Conservation (phyloP, 768 basidiomycete genomes). For the Sarcodon aspratus region DNA sequence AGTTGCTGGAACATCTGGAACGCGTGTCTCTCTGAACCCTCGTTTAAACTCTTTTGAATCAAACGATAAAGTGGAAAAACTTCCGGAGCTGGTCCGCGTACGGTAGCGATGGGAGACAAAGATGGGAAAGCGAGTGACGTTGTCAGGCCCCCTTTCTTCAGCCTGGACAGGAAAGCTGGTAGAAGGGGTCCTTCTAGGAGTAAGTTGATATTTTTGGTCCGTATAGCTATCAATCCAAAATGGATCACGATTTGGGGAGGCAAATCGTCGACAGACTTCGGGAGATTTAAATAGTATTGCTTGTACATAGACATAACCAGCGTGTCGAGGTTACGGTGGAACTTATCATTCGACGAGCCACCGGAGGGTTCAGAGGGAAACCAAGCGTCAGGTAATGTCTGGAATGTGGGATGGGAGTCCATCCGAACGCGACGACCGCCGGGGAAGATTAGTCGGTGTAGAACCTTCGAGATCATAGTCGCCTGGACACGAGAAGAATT, state of each 20-base stretch:
- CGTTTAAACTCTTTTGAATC: conserved; percentile 27
- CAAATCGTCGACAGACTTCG: background rate
- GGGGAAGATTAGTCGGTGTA: background rate
- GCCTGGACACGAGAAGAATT: background rate
- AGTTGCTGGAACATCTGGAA: conserved; percentile 39
- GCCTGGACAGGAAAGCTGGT: too few relatives aligned
- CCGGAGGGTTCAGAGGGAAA: too few relatives aligned
- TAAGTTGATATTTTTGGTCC: too few relatives aligned
- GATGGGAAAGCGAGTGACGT: too few relatives aligned
- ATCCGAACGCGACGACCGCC: too few relatives aligned
- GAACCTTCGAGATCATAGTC: background rate
- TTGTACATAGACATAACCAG: background rate
- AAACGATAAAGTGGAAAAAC: conserved; percentile 31
- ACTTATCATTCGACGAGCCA: background rate
- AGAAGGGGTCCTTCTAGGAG: too few relatives aligned
- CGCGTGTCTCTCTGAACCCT: conserved; percentile 23
- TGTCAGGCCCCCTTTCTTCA: too few relatives aligned
- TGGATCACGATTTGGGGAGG: background rate
- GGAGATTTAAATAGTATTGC: background rate
- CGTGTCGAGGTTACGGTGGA: background rate
- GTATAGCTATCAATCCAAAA: background rate
- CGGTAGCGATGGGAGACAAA: background rate
- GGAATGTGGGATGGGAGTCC: too few relatives aligned
- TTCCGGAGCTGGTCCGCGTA: conserved; percentile 4
- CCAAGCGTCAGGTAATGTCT: too few relatives aligned